Evolutionary conservation across 2,329 filamentous ascomycete species (phyloP).

Genomic region (Plenodomus tracheiphilus): DNA sequence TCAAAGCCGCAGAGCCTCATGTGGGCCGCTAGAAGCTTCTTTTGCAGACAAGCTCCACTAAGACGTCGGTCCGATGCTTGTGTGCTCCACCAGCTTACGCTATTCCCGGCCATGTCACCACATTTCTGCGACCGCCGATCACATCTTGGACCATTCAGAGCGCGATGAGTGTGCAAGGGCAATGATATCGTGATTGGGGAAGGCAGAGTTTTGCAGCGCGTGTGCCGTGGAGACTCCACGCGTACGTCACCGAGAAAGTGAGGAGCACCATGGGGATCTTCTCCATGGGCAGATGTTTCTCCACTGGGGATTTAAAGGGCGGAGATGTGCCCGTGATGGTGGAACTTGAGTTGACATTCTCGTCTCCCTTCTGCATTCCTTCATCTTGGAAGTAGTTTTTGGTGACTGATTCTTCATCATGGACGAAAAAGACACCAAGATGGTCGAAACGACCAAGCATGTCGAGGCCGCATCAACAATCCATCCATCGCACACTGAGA

Average conservation of each 20-base stretch:
- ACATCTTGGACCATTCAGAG: slow-evolving; percentile 5
- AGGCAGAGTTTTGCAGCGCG: slow-evolving; percentile 22
- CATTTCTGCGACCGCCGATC: slow-evolving; percentile 21
- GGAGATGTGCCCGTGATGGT: slow-evolving; percentile 11
- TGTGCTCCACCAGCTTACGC: slow-evolving; percentile 19
- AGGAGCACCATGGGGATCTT: slow-evolving; percentile 24
- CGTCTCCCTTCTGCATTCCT: slow-evolving; percentile 8
- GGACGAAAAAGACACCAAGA: slow-evolving; percentile 32
- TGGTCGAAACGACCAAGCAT: slow-evolving; percentile 8
- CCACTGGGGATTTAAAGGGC: slow-evolving; percentile 32
- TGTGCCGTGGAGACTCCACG: slow-evolving; percentile 31
- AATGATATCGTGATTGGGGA: slow-evolving; percentile 14
- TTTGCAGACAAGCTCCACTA: slow-evolving; percentile 34
- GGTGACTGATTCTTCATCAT: slow-evolving; percentile 23
- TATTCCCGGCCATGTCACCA: slow-evolving; percentile 13
- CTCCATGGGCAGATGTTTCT: slow-evolving; percentile 23
- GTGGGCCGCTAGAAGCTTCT: slow-evolving; percentile 38
- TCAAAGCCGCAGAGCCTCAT: slow-evolving; percentile 31
- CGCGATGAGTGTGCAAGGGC: slow-evolving; percentile 3
- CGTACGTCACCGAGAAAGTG: slow-evolving; percentile 17
- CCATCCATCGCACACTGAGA: slow-evolving; percentile 22
- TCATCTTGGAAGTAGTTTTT: slow-evolving; percentile 4
- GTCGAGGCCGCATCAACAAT: slow-evolving; percentile 10
- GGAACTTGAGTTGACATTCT: slow-evolving; percentile 6
- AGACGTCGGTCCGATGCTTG: slow-evolving; percentile 27